These are phyloP conservation scores for Ganoderma sinense DNA, from an alignment of 1,284 basidiomycete species.

Conservation along the genomic window DNA sequence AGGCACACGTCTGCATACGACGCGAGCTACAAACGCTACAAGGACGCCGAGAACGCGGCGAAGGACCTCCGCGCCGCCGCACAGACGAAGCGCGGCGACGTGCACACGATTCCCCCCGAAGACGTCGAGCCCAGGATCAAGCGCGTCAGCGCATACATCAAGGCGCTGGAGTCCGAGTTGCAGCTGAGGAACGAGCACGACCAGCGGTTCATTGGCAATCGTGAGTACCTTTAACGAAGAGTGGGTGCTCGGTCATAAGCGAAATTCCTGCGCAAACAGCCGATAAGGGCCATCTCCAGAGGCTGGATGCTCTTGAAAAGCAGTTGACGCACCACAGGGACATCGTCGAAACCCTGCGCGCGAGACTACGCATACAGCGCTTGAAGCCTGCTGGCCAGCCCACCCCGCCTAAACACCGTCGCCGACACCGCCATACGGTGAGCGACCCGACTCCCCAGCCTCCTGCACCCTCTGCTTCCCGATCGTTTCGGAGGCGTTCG, in stretches of 20 bases:
- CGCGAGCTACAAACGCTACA: slow-evolving; percentile 3
- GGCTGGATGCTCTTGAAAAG: not conserved
- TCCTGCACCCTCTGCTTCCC: not conserved
- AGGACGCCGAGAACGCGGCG: not conserved
- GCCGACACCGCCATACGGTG: not conserved
- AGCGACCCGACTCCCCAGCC: not conserved
- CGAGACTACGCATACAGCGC: not conserved
- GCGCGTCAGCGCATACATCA: not conserved
- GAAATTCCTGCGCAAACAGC: not conserved
- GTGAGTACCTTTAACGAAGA: not conserved
- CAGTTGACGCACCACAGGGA: slow-evolving; percentile 3
- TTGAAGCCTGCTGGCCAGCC: not conserved
- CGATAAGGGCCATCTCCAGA: not conserved
- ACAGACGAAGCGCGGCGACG: slow-evolving; percentile 5
- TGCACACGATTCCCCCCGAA: not conserved
- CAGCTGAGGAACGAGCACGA: not conserved
- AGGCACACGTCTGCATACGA: not conserved
- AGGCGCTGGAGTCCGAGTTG: not conserved
- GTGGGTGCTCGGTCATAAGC: not conserved
- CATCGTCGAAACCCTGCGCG: not conserved
- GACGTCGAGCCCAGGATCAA: not conserved
- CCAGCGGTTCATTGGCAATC: not conserved
- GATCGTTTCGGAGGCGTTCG: not conserved
- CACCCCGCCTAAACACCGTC: not conserved
- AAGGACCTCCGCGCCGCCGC: slow-evolving; percentile 4